phyloP scores from a whole-genome alignment of 768 basidiomycete genomes.

The Mycena filopes region DNA sequence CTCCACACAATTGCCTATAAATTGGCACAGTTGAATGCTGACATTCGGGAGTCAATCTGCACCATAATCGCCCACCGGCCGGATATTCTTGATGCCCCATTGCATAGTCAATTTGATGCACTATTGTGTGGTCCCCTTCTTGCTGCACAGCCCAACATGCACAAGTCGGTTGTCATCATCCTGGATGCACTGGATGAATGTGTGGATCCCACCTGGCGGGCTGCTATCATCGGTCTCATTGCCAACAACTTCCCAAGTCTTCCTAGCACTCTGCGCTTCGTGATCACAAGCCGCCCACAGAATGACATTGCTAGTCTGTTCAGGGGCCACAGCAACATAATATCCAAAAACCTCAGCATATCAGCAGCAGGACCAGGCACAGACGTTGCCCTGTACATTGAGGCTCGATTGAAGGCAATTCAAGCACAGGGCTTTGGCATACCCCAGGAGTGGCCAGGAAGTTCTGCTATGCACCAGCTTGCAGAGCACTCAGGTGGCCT shows the following conservation, averaged over 20 bases:
- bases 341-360: too few relatives aligned
- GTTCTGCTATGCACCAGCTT: constrained; percentile 13
- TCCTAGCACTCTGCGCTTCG: constrained; percentile 30
- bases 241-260: constrained; percentile 23
- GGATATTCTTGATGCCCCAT: background rate
- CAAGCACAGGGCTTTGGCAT: background rate
- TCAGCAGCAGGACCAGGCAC: too few relatives aligned
- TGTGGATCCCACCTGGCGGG: constrained; percentile 17
- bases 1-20: constrained; percentile 26
- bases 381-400: too few relatives aligned
- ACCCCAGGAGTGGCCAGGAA: constrained; percentile 31
- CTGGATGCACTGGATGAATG: constrained; percentile 42
- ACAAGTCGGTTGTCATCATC: constrained; percentile 32
- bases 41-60: background rate
- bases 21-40: constrained; percentile 10
- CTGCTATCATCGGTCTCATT: constrained; percentile 26
- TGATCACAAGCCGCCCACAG: constrained; percentile 36
- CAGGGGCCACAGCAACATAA: background rate
- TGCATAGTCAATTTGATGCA: constrained; percentile 7
- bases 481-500: constrained; percentile 27
- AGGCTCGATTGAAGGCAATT: background rate
- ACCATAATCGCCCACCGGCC: background rate
- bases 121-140: background rate
- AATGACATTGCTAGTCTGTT: constrained; percentile 27
- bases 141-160: background rate